A percentile compares a stretch with the other conserved stretches of the same genome.
Conservation (phyloP, 306 rosid species). For the Vigna trinervia region DNA sequence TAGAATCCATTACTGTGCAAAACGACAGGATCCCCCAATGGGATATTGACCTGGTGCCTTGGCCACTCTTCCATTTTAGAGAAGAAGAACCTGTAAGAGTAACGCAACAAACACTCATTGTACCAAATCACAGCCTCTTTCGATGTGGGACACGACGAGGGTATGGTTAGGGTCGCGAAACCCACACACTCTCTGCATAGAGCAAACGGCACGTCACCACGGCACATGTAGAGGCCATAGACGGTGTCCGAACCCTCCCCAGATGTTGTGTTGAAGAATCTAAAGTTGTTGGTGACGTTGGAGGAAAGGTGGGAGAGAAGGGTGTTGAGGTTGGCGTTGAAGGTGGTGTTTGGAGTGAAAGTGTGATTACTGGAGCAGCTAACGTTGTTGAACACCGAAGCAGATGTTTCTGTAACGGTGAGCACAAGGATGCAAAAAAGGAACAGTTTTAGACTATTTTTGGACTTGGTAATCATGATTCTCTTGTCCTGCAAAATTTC, state of each 20-base stretch:
- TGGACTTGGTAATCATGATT: slow-evolving; percentile 25
- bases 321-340: slow-evolving; percentile 41
- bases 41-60: slow-evolving; percentile 43
- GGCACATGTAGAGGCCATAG: slow-evolving; percentile 58
- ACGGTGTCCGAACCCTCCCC: slow-evolving; percentile 24
- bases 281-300: slow-evolving; percentile 39
- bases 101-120: slow-evolving; percentile 55
- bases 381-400: slow-evolving; percentile 52
- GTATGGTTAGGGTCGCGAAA: slow-evolving; percentile 42
- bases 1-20: slow-evolving; percentile 40
- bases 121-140: slow-evolving; percentile 58
- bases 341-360: slow-evolving; percentile 51
- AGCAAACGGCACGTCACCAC: slow-evolving; percentile 48
- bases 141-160: slow-evolving; percentile 30
- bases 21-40: slow-evolving; percentile 47
- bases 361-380: slow-evolving; percentile 48
- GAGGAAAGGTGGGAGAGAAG: slow-evolving; percentile 52
- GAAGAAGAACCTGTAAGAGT: slow-evolving; percentile 47
- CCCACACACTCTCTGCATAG: slow-evolving; percentile 55
- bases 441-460: not conserved
- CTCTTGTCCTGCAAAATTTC: slow-evolving; percentile 14
- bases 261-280: slow-evolving; percentile 54
- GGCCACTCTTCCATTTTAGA: slow-evolving; percentile 47
- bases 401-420: slow-evolving; percentile 39
- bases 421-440: not conserved